Percentiles rank a stretch among this genome's conserved stretches.
phyloP scores from a whole-genome alignment of 306 rosid species.

The Vicia faba region DNA sequence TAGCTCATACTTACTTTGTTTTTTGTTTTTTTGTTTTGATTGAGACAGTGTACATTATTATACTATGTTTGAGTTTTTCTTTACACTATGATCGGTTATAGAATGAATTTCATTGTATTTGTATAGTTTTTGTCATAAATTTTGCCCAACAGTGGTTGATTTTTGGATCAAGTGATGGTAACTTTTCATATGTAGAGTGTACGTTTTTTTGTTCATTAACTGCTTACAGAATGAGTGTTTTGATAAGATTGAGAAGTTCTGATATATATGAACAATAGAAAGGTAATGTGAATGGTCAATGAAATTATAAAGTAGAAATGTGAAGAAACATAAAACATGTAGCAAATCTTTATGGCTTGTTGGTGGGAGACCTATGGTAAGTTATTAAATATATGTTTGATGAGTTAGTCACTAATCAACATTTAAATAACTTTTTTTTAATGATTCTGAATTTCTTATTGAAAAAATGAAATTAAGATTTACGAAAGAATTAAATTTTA shows the following conservation, averaged over 20 bases:
- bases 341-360: neutral
- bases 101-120: neutral
- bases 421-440: neutral
- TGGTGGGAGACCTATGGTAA: neutral
- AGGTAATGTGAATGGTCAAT: constrained; percentile 15
- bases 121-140: neutral
- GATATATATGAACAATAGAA: neutral
- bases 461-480: neutral
- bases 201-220: neutral
- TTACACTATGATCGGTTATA: constrained; percentile 22
- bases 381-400: neutral
- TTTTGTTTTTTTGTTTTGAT: constrained; percentile 4
- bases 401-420: too few relatives aligned
- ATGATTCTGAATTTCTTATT: neutral
- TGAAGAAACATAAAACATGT: neutral
- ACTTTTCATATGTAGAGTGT: constrained; percentile 38
- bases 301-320: neutral
- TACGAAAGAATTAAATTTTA: neutral
- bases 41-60: constrained; percentile 4
- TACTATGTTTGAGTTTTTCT: constrained; percentile 15
- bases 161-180: constrained; percentile 13
- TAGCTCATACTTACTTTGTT: neutral
- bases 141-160: constrained; percentile 23
- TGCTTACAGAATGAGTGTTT: constrained; percentile 25
- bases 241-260: constrained; percentile 30